These are phyloP conservation scores for Tolypocladium nubicola DNA, from an alignment of 2,329 filamentous ascomycete genomes.

Conservation along the genomic window DNA sequence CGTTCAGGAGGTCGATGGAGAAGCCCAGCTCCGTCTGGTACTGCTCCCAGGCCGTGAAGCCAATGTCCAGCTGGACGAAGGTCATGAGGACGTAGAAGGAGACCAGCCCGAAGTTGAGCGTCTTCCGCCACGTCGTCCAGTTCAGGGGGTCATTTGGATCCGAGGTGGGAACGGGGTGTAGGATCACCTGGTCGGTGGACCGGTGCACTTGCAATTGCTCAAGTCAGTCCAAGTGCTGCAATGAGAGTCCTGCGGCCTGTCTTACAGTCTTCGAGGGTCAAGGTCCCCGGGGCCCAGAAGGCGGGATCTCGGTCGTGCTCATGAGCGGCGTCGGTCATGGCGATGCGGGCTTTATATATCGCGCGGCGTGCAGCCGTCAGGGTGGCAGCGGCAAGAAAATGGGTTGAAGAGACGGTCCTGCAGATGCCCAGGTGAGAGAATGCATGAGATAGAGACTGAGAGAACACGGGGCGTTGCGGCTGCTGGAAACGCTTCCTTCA, in stretches of 20 bases:
- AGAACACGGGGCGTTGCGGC: too few relatives aligned
- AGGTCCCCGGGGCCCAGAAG: conserved; percentile 4
- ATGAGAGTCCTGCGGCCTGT: too few relatives aligned
- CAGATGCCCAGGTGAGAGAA: too few relatives aligned
- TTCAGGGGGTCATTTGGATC: conserved; percentile 7
- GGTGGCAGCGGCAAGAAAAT: too few relatives aligned
- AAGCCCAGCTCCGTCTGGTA: conserved; percentile 14
- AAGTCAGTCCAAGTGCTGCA: too few relatives aligned
- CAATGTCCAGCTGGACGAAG: conserved; percentile 49
- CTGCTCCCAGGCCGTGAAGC: conserved; percentile 1
- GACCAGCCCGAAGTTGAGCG: conserved; percentile 35
- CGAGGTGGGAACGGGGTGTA: conserved; percentile 4
- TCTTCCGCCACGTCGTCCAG: conserved; percentile 5
- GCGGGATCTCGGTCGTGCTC: not conserved
- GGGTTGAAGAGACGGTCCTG: too few relatives aligned
- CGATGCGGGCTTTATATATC: too few relatives aligned
- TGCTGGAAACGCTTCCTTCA: not conserved
- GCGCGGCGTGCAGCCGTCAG: too few relatives aligned
- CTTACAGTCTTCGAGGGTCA: conserved; percentile 3
- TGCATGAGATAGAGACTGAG: too few relatives aligned
- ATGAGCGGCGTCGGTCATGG: not conserved
- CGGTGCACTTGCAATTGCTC: not conserved
- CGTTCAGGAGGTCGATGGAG: conserved; percentile 13
- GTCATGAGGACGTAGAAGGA: conserved; percentile 53
- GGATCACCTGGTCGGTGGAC: not conserved